Evolutionary conservation across 164 flowering plant species (phyloP), one percentile per base, ranked within the genome.

Genomic region (Sextonia rubra): DNA sequence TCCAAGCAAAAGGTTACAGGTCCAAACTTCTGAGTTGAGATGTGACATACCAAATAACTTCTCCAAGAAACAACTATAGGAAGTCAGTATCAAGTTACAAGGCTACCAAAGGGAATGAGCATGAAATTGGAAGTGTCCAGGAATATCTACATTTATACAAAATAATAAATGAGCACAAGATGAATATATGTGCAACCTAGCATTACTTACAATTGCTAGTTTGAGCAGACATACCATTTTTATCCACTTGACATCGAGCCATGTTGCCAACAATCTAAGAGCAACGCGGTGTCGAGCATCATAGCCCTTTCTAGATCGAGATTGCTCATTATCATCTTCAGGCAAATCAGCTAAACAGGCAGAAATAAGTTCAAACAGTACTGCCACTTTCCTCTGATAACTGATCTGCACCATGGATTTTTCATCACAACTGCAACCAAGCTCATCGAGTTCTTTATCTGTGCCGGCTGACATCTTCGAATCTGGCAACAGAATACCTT

Each of bases 231-330:
- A 69, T 30, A 96, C 99, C 99, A 96, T 77, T 81, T 91, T 86
- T 70, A 77, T 84, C 97, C 97, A 93, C 80, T 92, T 82, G 78
- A 96, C 69, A 82, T 91, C 88, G 71, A 96, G 82, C 98, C 98
- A 93, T 47, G 97, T 86, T 30, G 97, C 89, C 74, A 96, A 82
- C 74, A 93, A 79, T 64, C 97, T 85, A 71, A 96, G 76, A 77
- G 97, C 97, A 52, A 86, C 95, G 56, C 99, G 97, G 79, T 93
- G 94, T 25, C 98, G 89, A 74, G 99, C 91, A 88, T 96, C 99
- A 85, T 92, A 96, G 47, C 97, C 99, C 66, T 84, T 96, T 75
- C 91, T 83, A 78, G 73, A 70, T 61, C 78, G 84, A 26, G 80
- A 80, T 69, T 48, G 44, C 27, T 85, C 88, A 80, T 90, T 88